Conservation (phyloP, 768 basidiomycete species). For the Rhizopogon roseolus region DNA sequence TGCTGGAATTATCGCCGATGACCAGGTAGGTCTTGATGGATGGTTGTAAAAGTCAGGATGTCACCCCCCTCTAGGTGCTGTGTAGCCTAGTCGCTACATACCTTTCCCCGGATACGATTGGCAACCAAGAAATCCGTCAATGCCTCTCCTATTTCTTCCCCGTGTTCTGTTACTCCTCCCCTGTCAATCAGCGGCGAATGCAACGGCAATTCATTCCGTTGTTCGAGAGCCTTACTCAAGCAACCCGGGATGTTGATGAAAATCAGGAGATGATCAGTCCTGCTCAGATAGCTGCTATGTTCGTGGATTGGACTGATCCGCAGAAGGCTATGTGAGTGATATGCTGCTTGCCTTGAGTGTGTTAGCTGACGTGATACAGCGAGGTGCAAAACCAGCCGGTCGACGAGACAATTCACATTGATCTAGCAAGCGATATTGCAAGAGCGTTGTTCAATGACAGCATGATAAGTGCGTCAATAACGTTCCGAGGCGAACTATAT, state of each 20-base stretch:
- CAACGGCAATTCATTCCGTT: slow-evolving; percentile 64
- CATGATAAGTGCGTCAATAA: slow-evolving; percentile 43
- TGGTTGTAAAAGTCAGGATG: background rate
- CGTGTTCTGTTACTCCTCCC: slow-evolving; percentile 79
- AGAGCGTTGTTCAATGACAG: slow-evolving; percentile 43
- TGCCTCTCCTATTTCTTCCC: slow-evolving; percentile 85
- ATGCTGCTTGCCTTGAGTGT: slow-evolving; percentile 5
- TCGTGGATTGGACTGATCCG: slow-evolving; percentile 88
- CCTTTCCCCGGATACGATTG: slow-evolving; percentile 73
- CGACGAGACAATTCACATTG: slow-evolving; percentile 46
- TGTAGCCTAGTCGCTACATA: slow-evolving; percentile 54
- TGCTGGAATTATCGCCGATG: slow-evolving; percentile 68
- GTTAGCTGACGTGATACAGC: slow-evolving; percentile 17
- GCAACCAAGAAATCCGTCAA: slow-evolving; percentile 82
- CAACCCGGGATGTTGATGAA: slow-evolving; percentile 63
- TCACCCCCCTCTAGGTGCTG: slow-evolving; percentile 31
- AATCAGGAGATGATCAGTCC: slow-evolving; percentile 71
- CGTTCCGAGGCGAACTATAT: background rate
- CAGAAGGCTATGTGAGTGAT: slow-evolving; percentile 57
- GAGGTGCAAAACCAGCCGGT: slow-evolving; percentile 34
- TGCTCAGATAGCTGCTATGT: slow-evolving; percentile 69
- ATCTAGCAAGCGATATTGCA: slow-evolving; percentile 50
- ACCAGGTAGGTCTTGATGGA: slow-evolving; percentile 42
- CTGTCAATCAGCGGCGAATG: slow-evolving; percentile 70
- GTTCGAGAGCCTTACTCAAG: slow-evolving; percentile 53